Base-by-base conservation (phyloP, 2,329 filamentous ascomycete species). In the Zasmidium citrigriseum region DNA sequence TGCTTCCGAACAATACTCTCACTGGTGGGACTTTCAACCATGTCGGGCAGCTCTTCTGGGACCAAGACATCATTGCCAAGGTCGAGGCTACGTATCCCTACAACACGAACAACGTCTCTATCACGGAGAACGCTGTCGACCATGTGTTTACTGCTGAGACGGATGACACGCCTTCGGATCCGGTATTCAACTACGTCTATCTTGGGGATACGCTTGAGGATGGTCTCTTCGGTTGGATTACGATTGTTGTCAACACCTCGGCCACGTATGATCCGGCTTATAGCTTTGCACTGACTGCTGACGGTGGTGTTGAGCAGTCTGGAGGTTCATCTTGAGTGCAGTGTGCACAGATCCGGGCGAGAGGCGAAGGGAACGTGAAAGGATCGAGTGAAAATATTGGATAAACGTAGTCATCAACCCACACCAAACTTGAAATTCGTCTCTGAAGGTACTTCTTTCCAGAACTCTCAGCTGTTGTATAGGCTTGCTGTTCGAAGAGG, bases 21-120 rank as follows among this genome's bases (percentile, higher is more conserved):
- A 21, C 38, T 10, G 78, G 83, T 61, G 70, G 73, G 46, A 77
- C 73, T 47, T 78, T 82, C 59, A 79, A 80, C 7, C 84, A 89
- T 71, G 78, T 88, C 29, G 85, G 86, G n/a, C 86, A 89, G 70
- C 66, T 86, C 52, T 89, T 85, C 77, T 85, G 85, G 55, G 84
- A 88, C 70, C 81, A 87, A 69, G 76, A 77, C 62, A 79, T 89
- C 11, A 80, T 84, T 64, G 67, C 65, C 29, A 62, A 75, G 44
- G 82, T 87, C 53, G 81, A 86, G 62, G 69, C 71, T 16, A 74
- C 73, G 1, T 57, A 67, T 0, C 80, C 82, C 3, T 77, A 78
- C 70, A 75, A 69, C 64, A 75, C 70, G 58, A 78, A 78, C 67
- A 73, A 63, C 46, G 70, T 74, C 55, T 59, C 55, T 18, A 47